Percentiles rank a stretch among this genome's conserved stretches.
Conservation (phyloP, 2,329 filamentous ascomycete species). For the Xylaria sp. region DNA sequence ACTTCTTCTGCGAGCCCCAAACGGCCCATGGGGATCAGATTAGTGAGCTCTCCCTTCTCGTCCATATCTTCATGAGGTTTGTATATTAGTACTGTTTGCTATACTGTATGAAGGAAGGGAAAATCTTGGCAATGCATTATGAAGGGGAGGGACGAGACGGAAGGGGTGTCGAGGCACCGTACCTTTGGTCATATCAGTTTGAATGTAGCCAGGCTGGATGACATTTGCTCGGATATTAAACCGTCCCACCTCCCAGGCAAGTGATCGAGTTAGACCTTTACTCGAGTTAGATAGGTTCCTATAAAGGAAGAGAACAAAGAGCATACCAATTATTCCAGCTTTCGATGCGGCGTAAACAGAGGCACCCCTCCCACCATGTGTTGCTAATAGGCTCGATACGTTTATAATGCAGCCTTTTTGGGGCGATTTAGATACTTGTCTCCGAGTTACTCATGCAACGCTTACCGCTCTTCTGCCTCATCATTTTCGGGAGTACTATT, state of each 20-base stretch:
- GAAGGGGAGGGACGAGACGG: conserved; percentile 31
- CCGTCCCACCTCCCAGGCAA: conserved; percentile 71
- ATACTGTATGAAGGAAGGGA: conserved; percentile 36
- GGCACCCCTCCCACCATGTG: conserved; percentile 75
- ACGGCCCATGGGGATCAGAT: conserved; percentile 71
- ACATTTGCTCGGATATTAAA: conserved; percentile 79
- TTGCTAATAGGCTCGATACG: conserved; percentile 78
- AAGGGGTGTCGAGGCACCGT: conserved; percentile 45
- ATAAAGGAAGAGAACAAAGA: conserved; percentile 9
- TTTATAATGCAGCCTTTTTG: conserved; percentile 78
- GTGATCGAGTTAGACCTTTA: conserved; percentile 73
- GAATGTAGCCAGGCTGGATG: conserved; percentile 84
- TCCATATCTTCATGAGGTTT: conserved; percentile 47
- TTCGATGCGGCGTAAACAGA: conserved; percentile 83
- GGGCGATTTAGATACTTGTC: not conserved
- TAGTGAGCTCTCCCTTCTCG: conserved; percentile 50
- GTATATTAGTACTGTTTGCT: conserved; percentile 54
- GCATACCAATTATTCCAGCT: conserved; percentile 76
- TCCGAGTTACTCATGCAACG: not conserved
- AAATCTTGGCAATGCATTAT: conserved; percentile 18
- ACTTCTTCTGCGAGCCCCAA: conserved; percentile 78
- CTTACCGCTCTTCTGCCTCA: conserved; percentile 51
- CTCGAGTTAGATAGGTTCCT: conserved; percentile 38
- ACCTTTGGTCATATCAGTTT: conserved; percentile 83
- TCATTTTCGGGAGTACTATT: conserved; percentile 61